phyloP scores from a whole-genome alignment of 2,329 filamentous ascomycete genomes.

The Canariomyces notabilis region DNA sequence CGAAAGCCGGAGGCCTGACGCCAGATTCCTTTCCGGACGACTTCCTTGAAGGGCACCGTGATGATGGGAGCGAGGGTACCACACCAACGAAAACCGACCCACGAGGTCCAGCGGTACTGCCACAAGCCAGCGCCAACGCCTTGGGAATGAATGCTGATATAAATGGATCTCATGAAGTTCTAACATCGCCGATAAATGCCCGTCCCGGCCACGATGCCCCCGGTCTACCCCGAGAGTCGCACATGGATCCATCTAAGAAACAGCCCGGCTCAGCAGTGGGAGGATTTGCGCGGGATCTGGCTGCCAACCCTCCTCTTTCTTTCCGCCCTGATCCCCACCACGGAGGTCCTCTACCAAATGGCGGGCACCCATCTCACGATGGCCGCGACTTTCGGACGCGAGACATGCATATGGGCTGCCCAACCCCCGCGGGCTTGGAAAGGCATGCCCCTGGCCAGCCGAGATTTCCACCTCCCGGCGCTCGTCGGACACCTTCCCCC shows the following conservation, averaged over 20 bases:
- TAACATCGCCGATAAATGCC: slow-evolving; percentile 37
- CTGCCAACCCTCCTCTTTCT: slow-evolving; percentile 27
- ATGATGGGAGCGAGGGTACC: slow-evolving; percentile 31
- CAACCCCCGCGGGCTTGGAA: too few relatives aligned
- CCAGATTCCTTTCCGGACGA: slow-evolving; percentile 32
- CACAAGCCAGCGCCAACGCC: slow-evolving; percentile 43
- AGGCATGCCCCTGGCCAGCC: slow-evolving; percentile 11
- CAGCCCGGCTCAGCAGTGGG: slow-evolving; percentile 43
- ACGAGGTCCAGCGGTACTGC: slow-evolving; percentile 46
- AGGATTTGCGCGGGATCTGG: slow-evolving; percentile 31
- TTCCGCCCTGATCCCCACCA: slow-evolving; percentile 29
- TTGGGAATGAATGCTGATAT: slow-evolving; percentile 51
- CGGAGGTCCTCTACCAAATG: slow-evolving; percentile 22
- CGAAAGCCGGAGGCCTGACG: slow-evolving; percentile 57
- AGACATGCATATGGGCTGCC: too few relatives aligned
- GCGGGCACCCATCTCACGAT: too few relatives aligned
- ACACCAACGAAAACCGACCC: slow-evolving; percentile 32
- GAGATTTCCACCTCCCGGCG: slow-evolving; percentile 16
- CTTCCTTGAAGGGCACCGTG: slow-evolving; percentile 26
- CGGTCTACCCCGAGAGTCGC: slow-evolving; percentile 38
- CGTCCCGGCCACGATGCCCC: slow-evolving; percentile 31
- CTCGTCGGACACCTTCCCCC: slow-evolving; percentile 23
- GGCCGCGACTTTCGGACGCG: too few relatives aligned
- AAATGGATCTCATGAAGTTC: slow-evolving; percentile 49
- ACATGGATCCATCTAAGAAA: slow-evolving; percentile 36